Evolutionary conservation across 306 rosid species (phyloP).

Genomic region (Arachis hypogaea): DNA sequence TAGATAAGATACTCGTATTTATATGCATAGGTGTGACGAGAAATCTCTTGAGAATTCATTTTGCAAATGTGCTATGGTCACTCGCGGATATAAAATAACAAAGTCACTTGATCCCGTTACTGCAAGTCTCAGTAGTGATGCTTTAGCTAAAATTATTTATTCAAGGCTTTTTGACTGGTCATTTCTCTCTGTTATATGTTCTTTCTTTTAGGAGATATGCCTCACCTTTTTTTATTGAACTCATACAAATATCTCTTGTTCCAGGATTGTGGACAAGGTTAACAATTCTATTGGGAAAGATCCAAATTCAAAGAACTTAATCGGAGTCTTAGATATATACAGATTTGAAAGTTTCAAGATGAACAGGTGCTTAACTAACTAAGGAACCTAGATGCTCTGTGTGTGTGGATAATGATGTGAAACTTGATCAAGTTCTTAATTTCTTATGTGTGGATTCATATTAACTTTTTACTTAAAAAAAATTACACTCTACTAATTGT

Average conservation of each 20-base stretch:
- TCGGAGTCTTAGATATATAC: constrained; percentile 96
- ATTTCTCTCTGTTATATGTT: too few species aligned
- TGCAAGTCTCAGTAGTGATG: too few species aligned
- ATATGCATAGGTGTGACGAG: constrained; percentile 70
- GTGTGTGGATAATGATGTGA: constrained; percentile 28
- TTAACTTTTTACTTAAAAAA: background rate
- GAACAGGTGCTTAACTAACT: constrained; percentile 85
- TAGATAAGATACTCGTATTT: background rate
- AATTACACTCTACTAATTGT: constrained; percentile 6
- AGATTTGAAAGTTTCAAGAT: constrained; percentile 99
- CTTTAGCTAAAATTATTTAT: too few species aligned
- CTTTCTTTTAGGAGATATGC: too few species aligned
- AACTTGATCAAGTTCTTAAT: background rate
- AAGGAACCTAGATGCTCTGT: constrained; percentile 7
- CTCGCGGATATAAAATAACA: too few species aligned
- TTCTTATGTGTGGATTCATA: background rate
- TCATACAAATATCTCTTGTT: constrained; percentile 33
- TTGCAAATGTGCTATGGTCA: constrained; percentile 45
- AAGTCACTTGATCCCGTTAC: too few species aligned
- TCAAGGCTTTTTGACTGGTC: too few species aligned
- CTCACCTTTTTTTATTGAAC: constrained; percentile 9
- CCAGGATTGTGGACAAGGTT: constrained; percentile 89
- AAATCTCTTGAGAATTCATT: constrained; percentile 84
- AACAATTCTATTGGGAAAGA: constrained; percentile 96
- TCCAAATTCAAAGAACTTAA: constrained; percentile 70